Base-by-base conservation (phyloP, 2,329 filamentous ascomycete species). In the Ascochyta fabae region DNA sequence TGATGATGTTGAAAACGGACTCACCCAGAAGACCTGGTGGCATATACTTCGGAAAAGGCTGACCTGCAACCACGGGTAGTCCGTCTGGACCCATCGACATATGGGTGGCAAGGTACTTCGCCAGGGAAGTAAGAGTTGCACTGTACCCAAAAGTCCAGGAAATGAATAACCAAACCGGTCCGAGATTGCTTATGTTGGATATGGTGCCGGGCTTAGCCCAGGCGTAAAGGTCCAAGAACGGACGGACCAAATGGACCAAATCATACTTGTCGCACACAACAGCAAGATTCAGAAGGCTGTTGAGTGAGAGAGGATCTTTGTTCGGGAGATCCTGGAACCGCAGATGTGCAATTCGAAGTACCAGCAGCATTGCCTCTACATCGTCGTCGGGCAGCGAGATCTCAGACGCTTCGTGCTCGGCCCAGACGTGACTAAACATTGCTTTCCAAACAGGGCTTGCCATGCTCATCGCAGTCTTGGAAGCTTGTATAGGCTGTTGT, bases 301-400 rank as follows among this genome's bases (percentile, higher is more conserved):
- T 3, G 10, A 27, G 23, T 6, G 22, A 3, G 12, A 27, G 10
- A 10, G 0, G 22, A 12, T 10, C 15, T n/a, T 41, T 41, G 10
- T 27, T 41, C 4, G 23, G 39, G 6, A 40, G 23, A 22, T 26
- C 38, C 13, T 26, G 12, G 23, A 40, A 40, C 13, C 13, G 23
- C 23, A 40, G 23, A 40, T 40, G 38, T 5, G 38, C 23, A n/a
- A 26, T 40, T 40, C 38, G 38, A 15, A 40, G 22, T 13, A 40
- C 38, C 9, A 40, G 12, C n/a, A 40, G 23, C 23, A n/a, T 64
- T 0, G 69, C 66, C 1, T 64, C 61, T 0, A 59, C 48, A 45
- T 74, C 60, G 48, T 75, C 72, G 23, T 40, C 38, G 6, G 31
- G 71, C 13, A 73, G 59, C 3, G 60, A 53, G 24, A 75, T 56